Evolutionary conservation across 208 protist genomes (phyloP).

Genomic region (Trypanosoma boissoni): DNA sequence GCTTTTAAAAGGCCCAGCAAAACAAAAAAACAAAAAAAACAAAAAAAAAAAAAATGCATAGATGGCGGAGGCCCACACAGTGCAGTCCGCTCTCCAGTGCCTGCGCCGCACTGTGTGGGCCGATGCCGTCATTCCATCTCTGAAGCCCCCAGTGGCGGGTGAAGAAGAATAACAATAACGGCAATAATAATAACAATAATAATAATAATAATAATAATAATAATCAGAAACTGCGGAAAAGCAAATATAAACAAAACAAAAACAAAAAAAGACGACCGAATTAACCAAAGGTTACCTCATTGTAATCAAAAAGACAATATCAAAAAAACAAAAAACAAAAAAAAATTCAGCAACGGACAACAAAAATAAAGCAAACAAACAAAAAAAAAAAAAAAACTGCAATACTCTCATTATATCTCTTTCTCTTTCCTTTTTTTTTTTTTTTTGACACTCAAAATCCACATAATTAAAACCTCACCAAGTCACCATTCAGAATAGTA

Average conservation of each 20-base stretch:
- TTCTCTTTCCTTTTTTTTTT: background rate
- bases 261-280: background rate
- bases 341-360: conserved; percentile 5
- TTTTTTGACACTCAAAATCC: background rate
- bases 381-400: conserved; percentile 19
- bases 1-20: background rate
- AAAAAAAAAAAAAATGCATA: background rate
- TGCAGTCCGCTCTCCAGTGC: too few species aligned
- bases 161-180: too few species aligned
- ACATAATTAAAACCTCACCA: background rate
- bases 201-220: too few species aligned
- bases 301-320: background rate
- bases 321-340: conserved; percentile 21
- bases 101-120: too few species aligned
- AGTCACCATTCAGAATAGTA: too few species aligned
- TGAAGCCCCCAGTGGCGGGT: too few species aligned
- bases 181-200: too few species aligned
- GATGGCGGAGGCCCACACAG: background rate
- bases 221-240: too few species aligned
- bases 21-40: conserved; percentile 2
- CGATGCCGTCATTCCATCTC: too few species aligned
- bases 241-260: background rate
- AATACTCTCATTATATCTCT: conserved; percentile 1
- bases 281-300: background rate
- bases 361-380: conserved; percentile 7